phyloP scores from a whole-genome alignment of 2,329 filamentous ascomycete species.

The Cordyceps fumosorosea region DNA sequence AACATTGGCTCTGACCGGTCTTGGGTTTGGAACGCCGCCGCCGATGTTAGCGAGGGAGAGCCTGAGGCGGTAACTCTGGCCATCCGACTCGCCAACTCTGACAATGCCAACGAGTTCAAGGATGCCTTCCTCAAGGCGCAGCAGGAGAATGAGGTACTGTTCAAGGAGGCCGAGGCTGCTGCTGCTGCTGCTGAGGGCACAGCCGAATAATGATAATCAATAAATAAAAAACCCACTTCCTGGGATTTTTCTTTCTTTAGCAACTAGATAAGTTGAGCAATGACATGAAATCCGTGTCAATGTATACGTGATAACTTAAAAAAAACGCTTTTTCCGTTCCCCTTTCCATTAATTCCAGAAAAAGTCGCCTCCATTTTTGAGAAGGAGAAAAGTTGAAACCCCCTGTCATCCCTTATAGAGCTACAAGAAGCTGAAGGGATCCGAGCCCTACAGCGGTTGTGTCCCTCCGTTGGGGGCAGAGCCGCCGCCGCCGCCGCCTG shows the following conservation, averaged over 20 bases:
- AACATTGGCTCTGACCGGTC: conserved; percentile 97
- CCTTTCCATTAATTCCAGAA: too few species aligned
- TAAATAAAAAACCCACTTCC: too few species aligned
- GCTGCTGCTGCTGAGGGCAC: conserved; percentile 16
- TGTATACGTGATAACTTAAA: too few species aligned
- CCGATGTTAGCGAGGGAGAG: conserved; percentile 97
- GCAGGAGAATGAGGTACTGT: conserved; percentile 88
- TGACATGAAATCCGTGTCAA: too few species aligned
- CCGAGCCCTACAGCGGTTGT: neutral
- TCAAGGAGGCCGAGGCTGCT: conserved; percentile 43
- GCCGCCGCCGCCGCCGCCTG: neutral
- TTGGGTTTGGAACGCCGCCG: conserved; percentile 98
- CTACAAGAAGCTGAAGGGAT: too few species aligned
- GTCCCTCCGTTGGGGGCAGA: conserved; percentile 1
- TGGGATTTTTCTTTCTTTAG: too few species aligned
- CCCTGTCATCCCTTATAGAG: too few species aligned
- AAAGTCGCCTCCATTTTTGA: neutral
- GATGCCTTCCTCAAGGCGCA: conserved; percentile 95
- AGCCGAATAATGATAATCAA: conserved; percentile 8
- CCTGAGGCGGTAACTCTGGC: conserved; percentile 92
- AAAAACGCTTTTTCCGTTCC: too few species aligned
- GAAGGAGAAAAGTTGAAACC: too few species aligned
- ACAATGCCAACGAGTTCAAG: conserved; percentile 97
- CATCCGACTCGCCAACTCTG: conserved; percentile 94
- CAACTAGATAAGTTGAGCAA: too few species aligned